These are phyloP conservation scores for Brasilioporus rufonigricans DNA, from an alignment of 768 basidiomycete species.

Conservation along the genomic window DNA sequence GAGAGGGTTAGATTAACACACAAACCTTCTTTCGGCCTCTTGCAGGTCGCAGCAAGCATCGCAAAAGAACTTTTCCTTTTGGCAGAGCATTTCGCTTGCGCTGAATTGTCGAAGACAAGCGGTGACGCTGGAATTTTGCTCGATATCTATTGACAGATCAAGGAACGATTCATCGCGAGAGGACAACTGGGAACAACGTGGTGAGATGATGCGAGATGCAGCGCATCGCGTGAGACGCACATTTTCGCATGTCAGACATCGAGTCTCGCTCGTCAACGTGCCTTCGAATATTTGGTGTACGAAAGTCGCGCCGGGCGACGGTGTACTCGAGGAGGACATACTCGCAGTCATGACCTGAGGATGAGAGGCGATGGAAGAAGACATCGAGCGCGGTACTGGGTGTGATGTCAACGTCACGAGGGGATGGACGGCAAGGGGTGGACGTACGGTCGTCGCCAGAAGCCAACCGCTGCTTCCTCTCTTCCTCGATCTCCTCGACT, in stretches of 20 bases:
- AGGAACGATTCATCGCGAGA: slow-evolving; percentile 96
- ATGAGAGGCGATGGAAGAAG: slow-evolving; percentile 47
- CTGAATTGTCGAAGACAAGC: slow-evolving; percentile 96
- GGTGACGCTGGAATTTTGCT: slow-evolving; percentile 95
- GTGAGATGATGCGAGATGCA: slow-evolving; percentile 12
- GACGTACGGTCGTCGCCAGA: slow-evolving; percentile 67
- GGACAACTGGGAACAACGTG: slow-evolving; percentile 55
- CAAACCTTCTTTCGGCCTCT: slow-evolving; percentile 91
- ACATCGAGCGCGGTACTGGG: slow-evolving; percentile 61
- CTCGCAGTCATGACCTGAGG: slow-evolving; percentile 41
- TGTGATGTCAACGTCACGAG: slow-evolving; percentile 3
- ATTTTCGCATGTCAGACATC: slow-evolving; percentile 97
- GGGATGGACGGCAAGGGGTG: not conserved
- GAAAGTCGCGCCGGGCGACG: slow-evolving; percentile 60
- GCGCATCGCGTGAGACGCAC: slow-evolving; percentile 44
- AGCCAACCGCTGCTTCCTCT: slow-evolving; percentile 46
- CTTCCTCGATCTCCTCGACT: slow-evolving; percentile 87
- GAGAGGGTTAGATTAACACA: slow-evolving; percentile 25
- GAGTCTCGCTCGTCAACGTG: slow-evolving; percentile 91
- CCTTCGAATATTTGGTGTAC: slow-evolving; percentile 95
- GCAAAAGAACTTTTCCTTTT: slow-evolving; percentile 98
- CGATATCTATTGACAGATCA: slow-evolving; percentile 98
- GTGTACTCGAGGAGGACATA: slow-evolving; percentile 45
- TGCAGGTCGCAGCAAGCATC: slow-evolving; percentile 96
- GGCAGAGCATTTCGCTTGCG: slow-evolving; percentile 97